Percentiles rank a stretch among this genome's conserved stretches.
Evolutionary conservation across 2,329 filamentous ascomycete species (phyloP).

Genomic region (Exserohilum rostratum): DNA sequence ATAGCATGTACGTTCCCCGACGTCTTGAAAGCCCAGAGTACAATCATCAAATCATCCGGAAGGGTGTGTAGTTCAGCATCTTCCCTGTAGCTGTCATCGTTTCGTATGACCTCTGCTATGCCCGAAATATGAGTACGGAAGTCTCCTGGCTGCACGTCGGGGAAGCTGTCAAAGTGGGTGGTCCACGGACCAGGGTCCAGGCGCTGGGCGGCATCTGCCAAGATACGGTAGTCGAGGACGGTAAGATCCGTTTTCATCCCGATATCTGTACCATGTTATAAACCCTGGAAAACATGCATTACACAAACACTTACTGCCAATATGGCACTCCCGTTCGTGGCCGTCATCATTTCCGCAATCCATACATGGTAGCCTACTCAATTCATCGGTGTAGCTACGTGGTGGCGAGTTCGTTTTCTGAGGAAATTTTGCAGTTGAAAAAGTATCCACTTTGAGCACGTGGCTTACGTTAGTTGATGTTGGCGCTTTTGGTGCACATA

Average conservation of each 20-base stretch:
- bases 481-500: no score
- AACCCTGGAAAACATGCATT: background rate
- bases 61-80: constrained; percentile 22
- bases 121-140: constrained; percentile 2
- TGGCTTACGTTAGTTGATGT: no score
- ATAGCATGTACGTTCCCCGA: constrained; percentile 8
- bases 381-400: background rate
- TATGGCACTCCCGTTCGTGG: constrained; percentile 24
- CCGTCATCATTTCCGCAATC: constrained; percentile 26
- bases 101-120: constrained; percentile 27
- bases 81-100: constrained; percentile 22
- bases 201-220: constrained; percentile 18
- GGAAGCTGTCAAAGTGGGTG: constrained; percentile 17
- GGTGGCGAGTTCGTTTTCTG: background rate
- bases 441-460: no score
- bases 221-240: constrained; percentile 11
- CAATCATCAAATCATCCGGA: constrained; percentile 19
- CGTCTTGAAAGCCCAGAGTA: constrained; percentile 30
- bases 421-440: background rate
- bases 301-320: constrained; percentile 26
- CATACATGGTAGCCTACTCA: constrained; percentile 28
- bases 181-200: constrained; percentile 39
- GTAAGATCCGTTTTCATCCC: constrained; percentile 17
- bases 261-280: constrained; percentile 13
- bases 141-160: constrained; percentile 14